Conservation (phyloP, 2,329 filamentous ascomycete species). For the Hypoxylon sp. region DNA sequence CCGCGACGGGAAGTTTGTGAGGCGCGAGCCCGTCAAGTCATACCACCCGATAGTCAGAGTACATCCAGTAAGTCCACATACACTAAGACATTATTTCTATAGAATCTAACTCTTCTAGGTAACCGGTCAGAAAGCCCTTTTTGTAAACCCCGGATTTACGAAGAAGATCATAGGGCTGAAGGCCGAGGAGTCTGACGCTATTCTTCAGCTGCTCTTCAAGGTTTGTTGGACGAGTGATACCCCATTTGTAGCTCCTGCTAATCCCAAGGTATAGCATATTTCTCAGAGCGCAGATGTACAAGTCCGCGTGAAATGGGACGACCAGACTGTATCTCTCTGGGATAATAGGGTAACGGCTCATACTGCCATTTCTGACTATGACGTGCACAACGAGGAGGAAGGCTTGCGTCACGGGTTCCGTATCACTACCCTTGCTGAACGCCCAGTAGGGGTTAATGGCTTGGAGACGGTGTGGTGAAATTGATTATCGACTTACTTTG, state of each 20-base stretch:
- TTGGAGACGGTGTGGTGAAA: slow-evolving; percentile 57
- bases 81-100: not conserved
- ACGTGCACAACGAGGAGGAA: slow-evolving; percentile 59
- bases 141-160: slow-evolving; percentile 72
- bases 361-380: slow-evolving; percentile 63
- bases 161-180: slow-evolving; percentile 72
- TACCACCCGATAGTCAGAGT: slow-evolving; percentile 78
- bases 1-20: slow-evolving; percentile 57
- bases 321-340: slow-evolving; percentile 77
- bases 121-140: slow-evolving; percentile 78
- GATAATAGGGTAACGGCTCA: slow-evolving; percentile 71
- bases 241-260: slow-evolving; percentile 7
- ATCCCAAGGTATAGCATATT: slow-evolving; percentile 57
- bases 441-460: slow-evolving; percentile 57
- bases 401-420: slow-evolving; percentile 60
- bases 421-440: slow-evolving; percentile 59
- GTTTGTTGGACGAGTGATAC: slow-evolving; percentile 35
- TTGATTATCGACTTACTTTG: not conserved
- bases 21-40: slow-evolving; percentile 75
- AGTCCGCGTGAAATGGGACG: slow-evolving; percentile 75
- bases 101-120: slow-evolving; percentile 48
- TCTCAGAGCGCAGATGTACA: slow-evolving; percentile 75
- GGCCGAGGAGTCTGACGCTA: slow-evolving; percentile 75
- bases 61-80: slow-evolving; percentile 65
- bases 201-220: slow-evolving; percentile 79